Base-by-base conservation (phyloP, 78 protist species). In the Ministeria vibrans region DNA sequence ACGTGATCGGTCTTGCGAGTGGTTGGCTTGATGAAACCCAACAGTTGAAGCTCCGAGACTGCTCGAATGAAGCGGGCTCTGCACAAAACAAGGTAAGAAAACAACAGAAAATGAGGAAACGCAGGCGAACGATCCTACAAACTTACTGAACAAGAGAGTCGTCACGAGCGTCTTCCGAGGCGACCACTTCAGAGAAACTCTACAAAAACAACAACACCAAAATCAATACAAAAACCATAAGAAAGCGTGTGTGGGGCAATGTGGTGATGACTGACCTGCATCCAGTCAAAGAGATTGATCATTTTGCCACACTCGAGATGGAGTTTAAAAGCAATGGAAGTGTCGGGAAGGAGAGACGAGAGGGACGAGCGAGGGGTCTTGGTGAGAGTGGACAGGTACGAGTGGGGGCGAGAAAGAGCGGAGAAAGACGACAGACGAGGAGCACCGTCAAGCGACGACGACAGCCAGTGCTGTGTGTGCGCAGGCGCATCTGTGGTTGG, bases 281-380 rank as follows among this genome's bases (percentile, higher is more conserved):
- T 7, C 81, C 81, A 77, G 49, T 77, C 81, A 32, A 32, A 38
- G 23, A 77, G 44, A 55, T 77, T 77, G 70, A 77, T 61, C 51
- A 55, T 41, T 3, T 72, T 69, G 49, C 81, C 81, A 28, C 81
- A 77, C 45, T 77, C 81, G 39, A 55, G 68, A 51, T 59, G 72
- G 18, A 77, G 44, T 3, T 34, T 22, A 62, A 38, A 77, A 6
- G 72, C 81, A 61, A 77, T 39, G 41, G n/a, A 51, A 13, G 39
- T 20, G 38, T 77, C 81, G 53, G 81, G 81, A 5, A 77, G 61
- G n/a, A n/a, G n/a, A n/a, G n/a, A n/a, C n/a, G n/a, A n/a, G n/a
- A n/a, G n/a, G n/a, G n/a, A n/a, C n/a, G n/a, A n/a, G n/a, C n/a
- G n/a, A n/a, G n/a, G n/a, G n/a, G n/a, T n/a, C n/a, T n/a, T n/a